Conservation (phyloP, 306 rosid species). For the Cucurbita ficifolia region DNA sequence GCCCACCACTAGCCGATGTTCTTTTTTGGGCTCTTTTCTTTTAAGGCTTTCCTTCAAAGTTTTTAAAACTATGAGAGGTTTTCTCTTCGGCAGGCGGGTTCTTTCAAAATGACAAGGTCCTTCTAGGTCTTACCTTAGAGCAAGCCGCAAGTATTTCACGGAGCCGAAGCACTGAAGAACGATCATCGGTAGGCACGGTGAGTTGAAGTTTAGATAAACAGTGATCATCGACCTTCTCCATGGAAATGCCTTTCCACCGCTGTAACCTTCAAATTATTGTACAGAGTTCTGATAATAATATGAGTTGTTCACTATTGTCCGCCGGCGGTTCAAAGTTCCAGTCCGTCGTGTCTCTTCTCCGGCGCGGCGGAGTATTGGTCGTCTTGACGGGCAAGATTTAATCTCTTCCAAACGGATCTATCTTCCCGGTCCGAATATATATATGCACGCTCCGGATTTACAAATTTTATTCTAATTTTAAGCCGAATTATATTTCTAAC, state of each 20-base stretch:
- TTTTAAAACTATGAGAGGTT: no score
- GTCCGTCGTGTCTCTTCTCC: background rate
- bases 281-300: background rate
- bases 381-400: background rate
- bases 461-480: background rate
- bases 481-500: background rate
- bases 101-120: no score
- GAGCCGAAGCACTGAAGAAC: conserved; percentile 20
- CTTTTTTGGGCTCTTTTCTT: no score
- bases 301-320: background rate
- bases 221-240: conserved; percentile 7
- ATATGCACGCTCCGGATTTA: background rate
- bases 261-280: background rate
- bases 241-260: conserved; percentile 16
- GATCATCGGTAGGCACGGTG: conserved; percentile 17
- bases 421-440: background rate
- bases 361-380: background rate
- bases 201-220: conserved; percentile 8
- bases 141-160: conserved; percentile 35
- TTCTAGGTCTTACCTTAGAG: conserved; percentile 31
- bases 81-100: no score
- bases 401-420: background rate
- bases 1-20: no score
- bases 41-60: no score
- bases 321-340: background rate